Conservation (phyloP, 306 rosid genomes). For the Prunus dulcis region DNA sequence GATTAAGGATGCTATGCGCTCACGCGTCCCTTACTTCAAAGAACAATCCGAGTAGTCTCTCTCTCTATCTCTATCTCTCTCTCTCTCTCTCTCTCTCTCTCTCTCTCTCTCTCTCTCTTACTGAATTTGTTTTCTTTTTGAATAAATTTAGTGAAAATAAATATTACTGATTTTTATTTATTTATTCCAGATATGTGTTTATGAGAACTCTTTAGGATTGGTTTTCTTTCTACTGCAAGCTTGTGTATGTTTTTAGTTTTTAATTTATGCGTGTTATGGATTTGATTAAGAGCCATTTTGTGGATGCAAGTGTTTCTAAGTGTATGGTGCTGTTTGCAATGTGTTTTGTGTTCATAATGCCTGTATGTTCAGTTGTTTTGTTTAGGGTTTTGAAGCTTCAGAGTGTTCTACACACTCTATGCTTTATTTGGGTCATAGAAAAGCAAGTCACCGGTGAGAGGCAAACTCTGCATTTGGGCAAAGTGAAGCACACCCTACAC, state of each 20-base stretch:
- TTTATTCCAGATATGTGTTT: not conserved
- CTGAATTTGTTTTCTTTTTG: not conserved
- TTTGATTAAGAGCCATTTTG: not conserved
- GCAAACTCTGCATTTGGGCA: not conserved
- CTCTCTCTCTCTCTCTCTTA: not conserved
- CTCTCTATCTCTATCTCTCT: not conserved
- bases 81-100: not conserved
- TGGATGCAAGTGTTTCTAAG: not conserved
- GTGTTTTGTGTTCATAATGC: not conserved
- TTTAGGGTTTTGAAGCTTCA: constrained; percentile 12
- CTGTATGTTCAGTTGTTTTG: not conserved
- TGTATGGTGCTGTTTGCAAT: not conserved
- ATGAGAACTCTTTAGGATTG: not conserved
- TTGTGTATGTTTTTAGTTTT: not conserved
- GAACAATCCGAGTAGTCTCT: constrained; percentile 60
- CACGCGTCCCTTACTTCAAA: constrained; percentile 70
- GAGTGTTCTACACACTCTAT: not conserved
- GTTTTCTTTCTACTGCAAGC: too few species aligned
- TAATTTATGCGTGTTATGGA: not conserved
- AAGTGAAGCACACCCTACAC: not conserved
- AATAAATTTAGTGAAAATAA: not conserved
- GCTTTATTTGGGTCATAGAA: not conserved
- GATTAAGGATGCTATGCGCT: constrained; percentile 53
- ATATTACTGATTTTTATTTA: not conserved
- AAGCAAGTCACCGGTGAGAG: not conserved